These are phyloP conservation scores for Brassica incana DNA, from an alignment of 345 rosid genomes.

Conservation along the genomic window DNA sequence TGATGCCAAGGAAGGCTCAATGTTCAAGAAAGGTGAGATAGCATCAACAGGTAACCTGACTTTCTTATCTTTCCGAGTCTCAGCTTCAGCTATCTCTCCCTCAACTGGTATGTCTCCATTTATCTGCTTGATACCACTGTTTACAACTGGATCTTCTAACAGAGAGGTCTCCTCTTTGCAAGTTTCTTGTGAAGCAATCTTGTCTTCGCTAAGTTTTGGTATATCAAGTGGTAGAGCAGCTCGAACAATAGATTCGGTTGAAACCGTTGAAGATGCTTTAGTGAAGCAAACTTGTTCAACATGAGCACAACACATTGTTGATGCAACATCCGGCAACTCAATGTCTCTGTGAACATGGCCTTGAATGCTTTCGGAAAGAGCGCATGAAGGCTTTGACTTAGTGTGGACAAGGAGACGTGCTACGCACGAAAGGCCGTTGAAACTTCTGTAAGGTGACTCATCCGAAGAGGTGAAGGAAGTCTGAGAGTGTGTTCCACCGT, in stretches of 20 bases:
- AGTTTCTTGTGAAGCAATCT: slow-evolving; percentile 29
- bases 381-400: slow-evolving; percentile 33
- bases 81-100: slow-evolving; percentile 42
- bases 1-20: slow-evolving; percentile 95
- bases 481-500: slow-evolving; percentile 59
- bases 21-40: slow-evolving; percentile 61
- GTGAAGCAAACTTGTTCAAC: slow-evolving; percentile 40
- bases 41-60: slow-evolving; percentile 44
- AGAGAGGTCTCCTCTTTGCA: slow-evolving; percentile 43
- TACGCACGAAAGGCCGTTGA: slow-evolving; percentile 48
- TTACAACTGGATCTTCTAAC: slow-evolving; percentile 38
- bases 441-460: slow-evolving; percentile 57
- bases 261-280: slow-evolving; percentile 41
- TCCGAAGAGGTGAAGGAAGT: slow-evolving; percentile 71
- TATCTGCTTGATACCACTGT: slow-evolving; percentile 39
- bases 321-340: slow-evolving; percentile 31
- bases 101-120: slow-evolving; percentile 41
- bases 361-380: slow-evolving; percentile 42
- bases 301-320: slow-evolving; percentile 23
- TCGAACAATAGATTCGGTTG: slow-evolving; percentile 38
- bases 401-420: slow-evolving; percentile 41
- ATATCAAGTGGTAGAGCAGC: slow-evolving; percentile 32
- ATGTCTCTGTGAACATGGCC: slow-evolving; percentile 33
- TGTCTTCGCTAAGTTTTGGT: slow-evolving; percentile 39
- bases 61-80: slow-evolving; percentile 42